phyloP scores from a whole-genome alignment of 2,329 filamentous ascomycete genomes.

The Rhytidhysteron rufulum region DNA sequence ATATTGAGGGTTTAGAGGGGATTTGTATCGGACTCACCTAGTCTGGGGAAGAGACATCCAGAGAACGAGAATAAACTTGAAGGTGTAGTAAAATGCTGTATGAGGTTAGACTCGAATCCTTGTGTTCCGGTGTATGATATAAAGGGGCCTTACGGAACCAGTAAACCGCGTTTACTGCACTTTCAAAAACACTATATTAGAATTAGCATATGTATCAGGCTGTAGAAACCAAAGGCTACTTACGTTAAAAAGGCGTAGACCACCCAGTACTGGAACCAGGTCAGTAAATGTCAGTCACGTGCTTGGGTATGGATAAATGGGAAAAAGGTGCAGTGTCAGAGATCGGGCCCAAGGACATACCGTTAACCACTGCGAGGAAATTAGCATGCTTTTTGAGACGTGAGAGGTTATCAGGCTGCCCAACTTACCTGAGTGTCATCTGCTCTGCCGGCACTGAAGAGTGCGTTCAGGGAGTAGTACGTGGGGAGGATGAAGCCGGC shows the following conservation, averaged over 20 bases:
- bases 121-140: neutral
- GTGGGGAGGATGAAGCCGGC: slow-evolving; percentile 78
- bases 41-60: slow-evolving; percentile 97
- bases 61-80: slow-evolving; percentile 97
- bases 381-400: slow-evolving; percentile 30
- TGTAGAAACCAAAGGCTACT: slow-evolving; percentile 24
- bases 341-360: slow-evolving; percentile 28
- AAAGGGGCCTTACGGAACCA: slow-evolving; percentile 62
- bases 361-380: slow-evolving; percentile 57
- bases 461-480: slow-evolving; percentile 77
- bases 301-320: neutral
- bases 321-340: slow-evolving; percentile 1
- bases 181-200: slow-evolving; percentile 72
- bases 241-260: slow-evolving; percentile 76
- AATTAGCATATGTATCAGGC: too few species aligned
- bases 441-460: slow-evolving; percentile 67
- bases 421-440: slow-evolving; percentile 75
- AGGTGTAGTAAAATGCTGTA: slow-evolving; percentile 93
- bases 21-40: too few species aligned
- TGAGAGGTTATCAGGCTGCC: slow-evolving; percentile 4
- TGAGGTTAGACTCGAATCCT: slow-evolving; percentile 11
- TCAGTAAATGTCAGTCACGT: slow-evolving; percentile 11
- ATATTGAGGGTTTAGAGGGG: too few species aligned
- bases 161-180: slow-evolving; percentile 78
- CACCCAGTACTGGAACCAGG: slow-evolving; percentile 68